phyloP scores from a whole-genome alignment of 2,329 filamentous ascomycete genomes.

The Cercospora citrullina region DNA sequence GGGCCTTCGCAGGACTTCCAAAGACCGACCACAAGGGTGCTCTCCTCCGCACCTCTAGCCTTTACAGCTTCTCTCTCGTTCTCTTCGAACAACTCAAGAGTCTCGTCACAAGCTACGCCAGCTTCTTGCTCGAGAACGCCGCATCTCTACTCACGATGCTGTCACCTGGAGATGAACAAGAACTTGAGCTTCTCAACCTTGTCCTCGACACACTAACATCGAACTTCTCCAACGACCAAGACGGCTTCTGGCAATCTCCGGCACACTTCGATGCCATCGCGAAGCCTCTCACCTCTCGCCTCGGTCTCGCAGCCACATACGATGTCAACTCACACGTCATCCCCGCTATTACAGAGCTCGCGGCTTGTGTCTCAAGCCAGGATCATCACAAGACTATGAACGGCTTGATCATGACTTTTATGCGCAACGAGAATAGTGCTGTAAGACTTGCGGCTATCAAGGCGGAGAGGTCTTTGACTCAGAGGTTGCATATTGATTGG shows the following conservation, averaged over 20 bases:
- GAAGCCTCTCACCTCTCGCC: conserved; percentile 66
- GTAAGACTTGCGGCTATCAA: conserved; percentile 80
- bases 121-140: conserved; percentile 76
- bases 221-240: conserved; percentile 85
- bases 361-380: conserved; percentile 75
- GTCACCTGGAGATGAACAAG: conserved; percentile 46
- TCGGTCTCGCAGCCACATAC: conserved; percentile 48
- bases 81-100: conserved; percentile 89
- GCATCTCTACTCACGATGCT: conserved; percentile 59
- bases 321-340: conserved; percentile 55
- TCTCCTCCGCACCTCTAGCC: conserved; percentile 66
- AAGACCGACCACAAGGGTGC: conserved; percentile 62
- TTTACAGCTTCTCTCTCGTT: conserved; percentile 75
- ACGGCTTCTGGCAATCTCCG: conserved; percentile 92
- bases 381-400: conserved; percentile 93
- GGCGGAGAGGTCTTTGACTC: conserved; percentile 69
- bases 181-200: conserved; percentile 65
- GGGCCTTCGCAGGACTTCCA: conserved; percentile 63
- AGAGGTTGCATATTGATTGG: conserved; percentile 89
- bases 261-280: conserved; percentile 77
- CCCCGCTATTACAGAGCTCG: conserved; percentile 76
- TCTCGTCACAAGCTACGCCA: conserved; percentile 89
- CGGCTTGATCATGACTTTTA: conserved; percentile 69
- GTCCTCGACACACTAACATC: conserved; percentile 71
- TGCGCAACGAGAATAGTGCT: conserved; percentile 69